Evolutionary conservation across 2,329 filamentous ascomycete species (phyloP).

Genomic region (Pestalotiopsis sp.): DNA sequence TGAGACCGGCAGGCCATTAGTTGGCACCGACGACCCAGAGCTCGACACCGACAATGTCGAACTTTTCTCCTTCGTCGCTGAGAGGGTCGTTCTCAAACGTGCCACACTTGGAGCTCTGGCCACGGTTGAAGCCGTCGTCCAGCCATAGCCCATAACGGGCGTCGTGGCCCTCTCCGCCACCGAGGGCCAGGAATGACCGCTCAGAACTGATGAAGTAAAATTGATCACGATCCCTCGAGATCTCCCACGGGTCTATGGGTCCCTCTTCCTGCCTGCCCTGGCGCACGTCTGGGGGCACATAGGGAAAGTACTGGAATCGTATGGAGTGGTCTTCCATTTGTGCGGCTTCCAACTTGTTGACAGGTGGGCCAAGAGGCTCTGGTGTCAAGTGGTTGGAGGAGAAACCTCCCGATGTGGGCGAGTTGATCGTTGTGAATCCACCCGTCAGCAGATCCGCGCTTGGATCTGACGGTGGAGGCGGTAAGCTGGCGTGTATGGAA

Average conservation of each 20-base stretch:
- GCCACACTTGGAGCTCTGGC: slow-evolving; percentile 80
- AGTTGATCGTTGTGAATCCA: slow-evolving; percentile 45
- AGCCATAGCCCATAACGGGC: slow-evolving; percentile 95
- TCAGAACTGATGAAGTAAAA: slow-evolving; percentile 92
- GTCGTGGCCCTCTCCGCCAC: slow-evolving; percentile 75
- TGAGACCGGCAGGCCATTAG: neutral
- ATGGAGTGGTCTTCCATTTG: slow-evolving; percentile 62
- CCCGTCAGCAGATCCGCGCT: slow-evolving; percentile 45
- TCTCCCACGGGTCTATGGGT: neutral
- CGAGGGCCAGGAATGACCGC: slow-evolving; percentile 66
- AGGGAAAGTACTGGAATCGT: slow-evolving; percentile 96
- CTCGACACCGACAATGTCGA: slow-evolving; percentile 88
- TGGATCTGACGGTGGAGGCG: slow-evolving; percentile 68
- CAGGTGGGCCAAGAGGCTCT: slow-evolving; percentile 27
- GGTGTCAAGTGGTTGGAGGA: slow-evolving; percentile 34
- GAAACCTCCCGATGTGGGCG: slow-evolving; percentile 22
- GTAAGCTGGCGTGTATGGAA: slow-evolving; percentile 66
- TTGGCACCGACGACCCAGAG: slow-evolving; percentile 81
- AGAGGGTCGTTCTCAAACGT: slow-evolving; percentile 96
- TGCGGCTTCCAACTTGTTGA: slow-evolving; percentile 23
- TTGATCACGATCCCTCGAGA: neutral
- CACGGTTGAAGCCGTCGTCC: slow-evolving; percentile 81
- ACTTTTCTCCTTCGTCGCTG: slow-evolving; percentile 91
- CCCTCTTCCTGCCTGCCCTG: neutral
- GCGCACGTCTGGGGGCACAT: slow-evolving; percentile 39